Percentiles rank a stretch among this genome's conserved stretches.
Conservation (phyloP, 805 yeast species). For the Ogataea haglerorum region DNA sequence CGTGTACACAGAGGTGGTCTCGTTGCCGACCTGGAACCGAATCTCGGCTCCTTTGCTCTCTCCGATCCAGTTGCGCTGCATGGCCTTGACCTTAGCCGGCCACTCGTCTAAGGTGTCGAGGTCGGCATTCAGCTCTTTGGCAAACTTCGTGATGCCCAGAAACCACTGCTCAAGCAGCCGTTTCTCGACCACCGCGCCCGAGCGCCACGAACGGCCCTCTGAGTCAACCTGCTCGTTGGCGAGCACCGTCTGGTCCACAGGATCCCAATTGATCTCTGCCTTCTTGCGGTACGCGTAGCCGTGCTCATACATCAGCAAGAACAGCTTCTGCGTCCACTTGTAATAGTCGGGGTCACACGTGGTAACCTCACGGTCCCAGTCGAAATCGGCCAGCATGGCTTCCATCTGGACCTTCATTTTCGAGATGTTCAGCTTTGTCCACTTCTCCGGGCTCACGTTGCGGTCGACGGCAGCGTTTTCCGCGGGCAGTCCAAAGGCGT, state of each 20-base stretch:
- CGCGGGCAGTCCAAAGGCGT: constrained; percentile 97
- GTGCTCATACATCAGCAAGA: constrained; percentile 63
- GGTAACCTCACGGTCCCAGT: constrained; percentile 87
- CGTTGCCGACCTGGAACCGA: constrained; percentile 35
- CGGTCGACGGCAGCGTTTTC: constrained; percentile 96
- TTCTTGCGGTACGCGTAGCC: constrained; percentile 83
- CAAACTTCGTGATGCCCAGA: constrained; percentile 81
- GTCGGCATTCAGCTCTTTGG: constrained; percentile 63
- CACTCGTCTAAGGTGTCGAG: constrained; percentile 60
- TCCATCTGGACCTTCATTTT: constrained; percentile 85
- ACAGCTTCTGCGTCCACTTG: constrained; percentile 88
- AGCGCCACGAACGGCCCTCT: constrained; percentile 92
- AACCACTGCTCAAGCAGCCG: constrained; percentile 87
- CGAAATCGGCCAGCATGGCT: constrained; percentile 78
- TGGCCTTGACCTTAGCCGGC: constrained; percentile 85
- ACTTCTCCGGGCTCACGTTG: constrained; percentile 67
- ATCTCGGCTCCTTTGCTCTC: constrained; percentile 77
- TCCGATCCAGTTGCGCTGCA: constrained; percentile 97
- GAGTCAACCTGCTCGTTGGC: constrained; percentile 96
- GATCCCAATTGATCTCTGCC: constrained; percentile 97
- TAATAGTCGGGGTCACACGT: constrained; percentile 88
- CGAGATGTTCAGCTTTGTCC: constrained; percentile 80
- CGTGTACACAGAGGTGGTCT: constrained; percentile 58
- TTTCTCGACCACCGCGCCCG: constrained; percentile 93
- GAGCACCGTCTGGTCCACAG: constrained; percentile 87